Evolutionary conservation across 169 alveolate species (phyloP).

Genomic region (Plasmodium gonderi): DNA sequence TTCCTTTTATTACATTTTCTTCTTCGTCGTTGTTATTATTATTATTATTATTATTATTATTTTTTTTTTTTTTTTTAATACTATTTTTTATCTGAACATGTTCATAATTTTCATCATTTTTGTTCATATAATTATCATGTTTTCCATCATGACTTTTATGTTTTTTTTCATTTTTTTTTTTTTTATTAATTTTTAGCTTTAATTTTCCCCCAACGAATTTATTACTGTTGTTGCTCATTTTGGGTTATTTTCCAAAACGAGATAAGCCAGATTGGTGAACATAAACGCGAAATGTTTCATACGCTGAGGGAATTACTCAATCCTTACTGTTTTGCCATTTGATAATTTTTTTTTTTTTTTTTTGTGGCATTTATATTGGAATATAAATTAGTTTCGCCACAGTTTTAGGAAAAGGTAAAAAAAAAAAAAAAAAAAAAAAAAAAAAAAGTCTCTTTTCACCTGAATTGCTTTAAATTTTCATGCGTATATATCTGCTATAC

Average conservation of each 20-base stretch:
- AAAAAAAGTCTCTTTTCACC: no score
- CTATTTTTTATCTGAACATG: not conserved
- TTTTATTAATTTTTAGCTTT: constrained; percentile 47
- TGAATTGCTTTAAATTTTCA: no score
- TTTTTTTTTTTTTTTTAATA: not conserved
- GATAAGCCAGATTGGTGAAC: no score
- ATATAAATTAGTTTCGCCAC: no score
- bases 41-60: not conserved
- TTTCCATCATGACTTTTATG: not conserved
- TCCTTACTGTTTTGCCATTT: no score
- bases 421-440: no score
- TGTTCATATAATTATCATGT: not conserved
- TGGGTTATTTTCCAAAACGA: not conserved
- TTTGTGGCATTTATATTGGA: no score
- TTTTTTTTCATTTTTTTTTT: constrained; percentile 9
- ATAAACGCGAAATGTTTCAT: no score
- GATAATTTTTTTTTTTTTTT: not conserved
- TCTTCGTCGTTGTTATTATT: not conserved
- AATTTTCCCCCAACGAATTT: constrained; percentile 62
- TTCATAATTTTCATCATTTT: not conserved
- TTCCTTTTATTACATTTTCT: constrained; percentile 46
- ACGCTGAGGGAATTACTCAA: no score
- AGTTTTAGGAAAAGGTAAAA: no score
- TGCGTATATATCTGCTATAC: no score
- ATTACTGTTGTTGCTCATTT: constrained; percentile 3